Percentiles rank a stretch among this genome's conserved stretches.
phyloP scores from a whole-genome alignment of 192 early-diverging fungal genomes.

The Lobosporangium transversale region DNA sequence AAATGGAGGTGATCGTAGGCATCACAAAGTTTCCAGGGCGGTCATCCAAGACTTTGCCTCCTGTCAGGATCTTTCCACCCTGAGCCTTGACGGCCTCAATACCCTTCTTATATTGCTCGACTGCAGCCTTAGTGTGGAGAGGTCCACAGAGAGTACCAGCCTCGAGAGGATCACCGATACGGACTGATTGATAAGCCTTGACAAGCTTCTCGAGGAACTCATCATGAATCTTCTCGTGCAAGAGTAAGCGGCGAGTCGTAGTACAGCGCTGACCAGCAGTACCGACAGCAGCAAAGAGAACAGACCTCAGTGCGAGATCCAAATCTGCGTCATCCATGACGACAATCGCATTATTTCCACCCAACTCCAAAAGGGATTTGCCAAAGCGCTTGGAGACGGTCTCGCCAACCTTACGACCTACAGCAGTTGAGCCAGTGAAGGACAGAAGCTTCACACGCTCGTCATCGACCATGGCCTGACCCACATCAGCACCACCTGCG shows the following conservation, averaged over 20 bases:
- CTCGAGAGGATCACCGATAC: slow-evolving; percentile 88
- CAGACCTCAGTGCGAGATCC: slow-evolving; percentile 85
- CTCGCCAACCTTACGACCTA: slow-evolving; percentile 79
- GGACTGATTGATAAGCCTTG: slow-evolving; percentile 89
- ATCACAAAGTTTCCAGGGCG: slow-evolving; percentile 89
- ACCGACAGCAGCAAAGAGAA: slow-evolving; percentile 95
- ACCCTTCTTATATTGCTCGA: slow-evolving; percentile 76
- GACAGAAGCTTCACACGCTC: slow-evolving; percentile 81
- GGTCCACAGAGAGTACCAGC: slow-evolving; percentile 89
- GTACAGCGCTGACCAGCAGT: slow-evolving; percentile 97
- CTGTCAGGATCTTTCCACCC: slow-evolving; percentile 86
- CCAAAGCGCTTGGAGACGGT: slow-evolving; percentile 90
- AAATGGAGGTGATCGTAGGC: slow-evolving; percentile 90
- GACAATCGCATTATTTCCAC: slow-evolving; percentile 96
- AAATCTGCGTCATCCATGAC: slow-evolving; percentile 92
- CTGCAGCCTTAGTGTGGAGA: slow-evolving; percentile 87
- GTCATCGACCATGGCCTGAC: slow-evolving; percentile 76
- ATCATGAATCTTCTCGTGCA: slow-evolving; percentile 91
- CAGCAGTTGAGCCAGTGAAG: slow-evolving; percentile 90
- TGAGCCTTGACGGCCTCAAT: slow-evolving; percentile 83
- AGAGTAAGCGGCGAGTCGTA: slow-evolving; percentile 85
- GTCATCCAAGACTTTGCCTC: slow-evolving; percentile 80
- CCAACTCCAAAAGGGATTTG: slow-evolving; percentile 87
- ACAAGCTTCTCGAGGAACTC: slow-evolving; percentile 78
- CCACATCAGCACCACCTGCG: slow-evolving; percentile 86